Percentiles rank a stretch among this genome's conserved stretches.
phyloP scores from a whole-genome alignment of 2,329 filamentous ascomycete genomes.

The Lachnellula cervina region DNA sequence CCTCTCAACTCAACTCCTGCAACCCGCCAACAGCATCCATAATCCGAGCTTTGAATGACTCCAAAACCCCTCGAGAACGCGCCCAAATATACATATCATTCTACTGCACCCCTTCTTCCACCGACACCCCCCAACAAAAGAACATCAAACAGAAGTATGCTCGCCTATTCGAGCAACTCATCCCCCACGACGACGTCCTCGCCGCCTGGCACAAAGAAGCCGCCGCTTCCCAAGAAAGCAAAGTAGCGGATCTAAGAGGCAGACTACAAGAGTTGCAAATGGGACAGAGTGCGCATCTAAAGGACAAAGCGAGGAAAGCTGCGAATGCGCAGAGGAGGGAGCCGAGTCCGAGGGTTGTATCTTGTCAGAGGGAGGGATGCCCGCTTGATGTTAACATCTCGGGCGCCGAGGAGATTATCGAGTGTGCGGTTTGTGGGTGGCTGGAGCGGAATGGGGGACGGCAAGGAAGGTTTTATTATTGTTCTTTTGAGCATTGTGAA shows the following conservation, averaged over 20 bases:
- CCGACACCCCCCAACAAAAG: slow-evolving; percentile 20
- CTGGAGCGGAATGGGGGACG: slow-evolving; percentile 17
- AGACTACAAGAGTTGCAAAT: slow-evolving; percentile 25
- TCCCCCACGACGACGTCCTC: slow-evolving; percentile 24
- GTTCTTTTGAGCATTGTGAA: slow-evolving; percentile 24
- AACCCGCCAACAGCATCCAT: slow-evolving; percentile 12
- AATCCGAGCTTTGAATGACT: slow-evolving; percentile 14
- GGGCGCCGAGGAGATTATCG: slow-evolving; percentile 15
- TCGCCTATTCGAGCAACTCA: slow-evolving; percentile 23
- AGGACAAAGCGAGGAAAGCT: slow-evolving; percentile 25
- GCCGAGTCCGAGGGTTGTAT: slow-evolving; percentile 9
- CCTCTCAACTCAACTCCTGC: slow-evolving; percentile 3
- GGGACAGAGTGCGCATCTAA: slow-evolving; percentile 27
- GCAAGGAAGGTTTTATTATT: slow-evolving; percentile 21
- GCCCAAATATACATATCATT: slow-evolving; percentile 23
- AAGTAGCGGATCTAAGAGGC: slow-evolving; percentile 13
- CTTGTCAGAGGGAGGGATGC: slow-evolving; percentile 22
- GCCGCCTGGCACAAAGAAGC: slow-evolving; percentile 25
- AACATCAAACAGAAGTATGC: slow-evolving; percentile 29
- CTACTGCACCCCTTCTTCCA: slow-evolving; percentile 20
- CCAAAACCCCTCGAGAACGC: slow-evolving; percentile 21
- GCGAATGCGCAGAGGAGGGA: slow-evolving; percentile 21
- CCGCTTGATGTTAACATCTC: slow-evolving; percentile 20
- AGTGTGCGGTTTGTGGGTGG: slow-evolving; percentile 30
- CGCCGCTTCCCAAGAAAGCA: slow-evolving; percentile 13